Evolutionary conservation across 352 stramenopile species (phyloP), one percentile per base, ranked within the genome.

Genomic region (Globisporangium carolinianum): DNA sequence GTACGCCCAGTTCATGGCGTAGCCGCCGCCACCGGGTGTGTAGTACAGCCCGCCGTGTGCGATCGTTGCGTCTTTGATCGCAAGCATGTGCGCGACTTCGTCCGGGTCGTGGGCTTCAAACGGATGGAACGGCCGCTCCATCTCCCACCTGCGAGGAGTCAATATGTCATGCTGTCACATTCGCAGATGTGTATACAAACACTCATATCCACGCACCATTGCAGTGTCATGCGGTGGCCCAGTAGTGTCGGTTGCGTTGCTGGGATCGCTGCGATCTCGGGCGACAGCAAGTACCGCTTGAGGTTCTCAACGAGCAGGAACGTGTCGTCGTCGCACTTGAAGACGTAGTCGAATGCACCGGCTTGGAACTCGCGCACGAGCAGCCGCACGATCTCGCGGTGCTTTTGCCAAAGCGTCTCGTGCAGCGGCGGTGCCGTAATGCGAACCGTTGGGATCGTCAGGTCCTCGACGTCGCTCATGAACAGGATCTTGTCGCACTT

Each of bases 321-420:
- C 15, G 86, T 95, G 60, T 95, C 86, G 71, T 95, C 86, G 65
- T 95, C 86, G 58, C 81, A 90, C 61, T 93, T 95, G 65, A 91
- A 91, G 56, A 95, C 70, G 83, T 83, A 95, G 64, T 95, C 81
- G 51, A 91, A 94, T 32, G 88, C 65, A 15, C 67, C 65, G 35
- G 85, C 69, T 8, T 53, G 50, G 55, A 76, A 91, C 60, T 94
- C 85, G 47, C 71, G 75, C 51, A 79, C 54, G 3, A 94, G 55
- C n/a, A 87, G 55, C 9, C 79, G 82, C 47, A 94, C 79, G 43
- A 91, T 83, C 67, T 90, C 81, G 35, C 85, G 77, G 62, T 93
- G 83, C 61, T 91, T 91, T 60, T 93, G 85, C 85, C 85, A 94
- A 45, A 91, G 64, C 66, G 69, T 85, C 51, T 91, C 75, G 53